Base-by-base conservation (phyloP, 768 basidiomycete genomes). In the Macrolepiota fuliginosa region DNA sequence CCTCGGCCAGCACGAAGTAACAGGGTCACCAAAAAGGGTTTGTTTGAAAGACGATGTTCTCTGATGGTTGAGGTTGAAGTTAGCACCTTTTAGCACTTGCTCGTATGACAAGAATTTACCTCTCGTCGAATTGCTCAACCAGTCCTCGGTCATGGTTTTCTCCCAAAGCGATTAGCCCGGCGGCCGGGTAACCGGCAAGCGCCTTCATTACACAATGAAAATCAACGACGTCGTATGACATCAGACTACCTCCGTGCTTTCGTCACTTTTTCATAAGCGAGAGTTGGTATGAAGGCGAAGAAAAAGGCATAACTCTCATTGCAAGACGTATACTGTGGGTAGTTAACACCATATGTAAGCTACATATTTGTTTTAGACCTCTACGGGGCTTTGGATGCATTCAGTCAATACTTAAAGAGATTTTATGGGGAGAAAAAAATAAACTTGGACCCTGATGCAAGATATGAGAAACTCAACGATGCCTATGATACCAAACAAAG, bases 311-410 rank as follows among this genome's bases (percentile, higher is more conserved):
- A 27, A 56, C 27, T 39, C 10, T 54, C 37, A 29, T 56, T 45
- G 54, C 54, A 56, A 45, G 25, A 42, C 25, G 37, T 42, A 56
- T 56, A 56, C 24, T 36, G n/a, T 32, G 51, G 12, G 36, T 42
- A 12, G 24, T 32, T 32, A 32, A 27, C 12, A 49, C 24, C 57
- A 39, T 58, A 59, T 40, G 40, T 61, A 61, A 47, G 46, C 53
- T 61, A 61, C 53, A 54, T 11, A 19, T 54, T 61, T 35, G 22
- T 55, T 61, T 61, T 39, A 12, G 46, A 37, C 40, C 25, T 54
- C 40, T 54, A 46, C 25, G 15, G 35, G 32, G 50, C 39, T 47
- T 61, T 45, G 53, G 35, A 55, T 61, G 51, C 27, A 52, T 59
- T 36, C 40, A 52, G 54, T 15, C 39, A 42, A 50, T 37, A 58